Conservation (phyloP, 106 monocot species). For the Dendrobium huoshanense region DNA sequence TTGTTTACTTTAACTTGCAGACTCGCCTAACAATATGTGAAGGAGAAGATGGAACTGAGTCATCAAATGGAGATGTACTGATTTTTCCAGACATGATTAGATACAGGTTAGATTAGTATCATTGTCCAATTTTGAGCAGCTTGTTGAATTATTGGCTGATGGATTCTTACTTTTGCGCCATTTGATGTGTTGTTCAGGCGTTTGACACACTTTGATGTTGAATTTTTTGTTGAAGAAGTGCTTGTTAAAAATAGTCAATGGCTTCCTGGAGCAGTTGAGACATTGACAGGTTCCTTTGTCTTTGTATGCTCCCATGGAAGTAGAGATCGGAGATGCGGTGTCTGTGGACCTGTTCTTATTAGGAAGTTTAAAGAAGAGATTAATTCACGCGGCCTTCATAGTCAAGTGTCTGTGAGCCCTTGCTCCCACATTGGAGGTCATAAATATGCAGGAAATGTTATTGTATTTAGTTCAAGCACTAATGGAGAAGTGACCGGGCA, state of each 20-base stretch:
- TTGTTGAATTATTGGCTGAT: neutral
- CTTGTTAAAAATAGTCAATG: slow-evolving; percentile 78
- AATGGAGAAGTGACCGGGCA: slow-evolving; percentile 77
- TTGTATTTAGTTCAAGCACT: slow-evolving; percentile 49
- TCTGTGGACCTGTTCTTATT: slow-evolving; percentile 79
- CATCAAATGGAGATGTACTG: slow-evolving; percentile 93
- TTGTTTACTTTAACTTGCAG: slow-evolving; percentile 23
- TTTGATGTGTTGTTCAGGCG: slow-evolving; percentile 30
- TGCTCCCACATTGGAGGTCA: slow-evolving; percentile 97
- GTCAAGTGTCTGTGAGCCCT: slow-evolving; percentile 56
- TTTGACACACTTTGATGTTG: slow-evolving; percentile 83
- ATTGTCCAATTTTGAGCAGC: neutral
- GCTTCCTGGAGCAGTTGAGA: slow-evolving; percentile 49
- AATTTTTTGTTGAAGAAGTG: slow-evolving; percentile 82
- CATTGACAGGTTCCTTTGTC: slow-evolving; percentile 67
- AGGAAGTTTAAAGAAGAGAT: slow-evolving; percentile 83
- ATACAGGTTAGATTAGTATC: slow-evolving; percentile 64
- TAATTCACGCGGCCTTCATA: slow-evolving; percentile 45
- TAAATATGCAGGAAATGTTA: slow-evolving; percentile 96
- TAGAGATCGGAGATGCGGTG: slow-evolving; percentile 84
- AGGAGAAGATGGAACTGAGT: slow-evolving; percentile 90
- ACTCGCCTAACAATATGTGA: slow-evolving; percentile 85
- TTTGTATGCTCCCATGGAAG: slow-evolving; percentile 93
- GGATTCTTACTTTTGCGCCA: neutral
- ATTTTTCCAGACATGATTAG: slow-evolving; percentile 98